These are phyloP conservation scores for Mortierella sp. DNA, from an alignment of 371 early-diverging fungal genomes.

Conservation along the genomic window DNA sequence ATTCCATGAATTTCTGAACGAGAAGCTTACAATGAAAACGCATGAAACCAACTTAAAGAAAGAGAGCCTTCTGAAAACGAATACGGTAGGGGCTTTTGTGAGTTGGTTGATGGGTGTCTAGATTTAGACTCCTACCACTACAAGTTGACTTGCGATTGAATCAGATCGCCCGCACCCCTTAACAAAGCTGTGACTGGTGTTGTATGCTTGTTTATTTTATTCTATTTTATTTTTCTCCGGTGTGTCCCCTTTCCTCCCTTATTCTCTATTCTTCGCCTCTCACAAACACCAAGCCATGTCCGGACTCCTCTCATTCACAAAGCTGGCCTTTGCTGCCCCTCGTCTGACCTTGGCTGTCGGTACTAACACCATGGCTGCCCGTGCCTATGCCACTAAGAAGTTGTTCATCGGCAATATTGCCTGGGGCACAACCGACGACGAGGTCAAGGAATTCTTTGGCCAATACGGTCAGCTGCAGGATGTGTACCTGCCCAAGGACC, in stretches of 20 bases:
- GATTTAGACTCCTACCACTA: no score
- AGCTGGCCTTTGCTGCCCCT: constrained; percentile 49
- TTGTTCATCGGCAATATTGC: constrained; percentile 77
- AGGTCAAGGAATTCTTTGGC: constrained; percentile 61
- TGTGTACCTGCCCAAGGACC: constrained; percentile 58
- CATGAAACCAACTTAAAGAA: no score
- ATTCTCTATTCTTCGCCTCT: constrained; percentile 3
- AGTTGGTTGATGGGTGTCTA: no score
- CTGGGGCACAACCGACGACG: constrained; percentile 68
- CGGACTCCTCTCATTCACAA: constrained; percentile 49
- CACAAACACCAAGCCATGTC: constrained; percentile 28
- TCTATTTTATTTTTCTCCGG: not conserved
- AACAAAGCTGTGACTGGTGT: not conserved
- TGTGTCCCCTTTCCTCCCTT: constrained; percentile 3
- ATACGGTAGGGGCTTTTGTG: no score
- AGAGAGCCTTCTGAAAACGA: no score
- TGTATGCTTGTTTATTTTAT: constrained; percentile 1
- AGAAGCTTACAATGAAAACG: no score
- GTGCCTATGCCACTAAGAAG: constrained; percentile 62
- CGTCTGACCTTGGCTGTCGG: constrained; percentile 27
- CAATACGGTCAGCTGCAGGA: constrained; percentile 53
- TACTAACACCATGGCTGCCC: constrained; percentile 45
- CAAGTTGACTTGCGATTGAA: no score
- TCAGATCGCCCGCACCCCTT: no score
- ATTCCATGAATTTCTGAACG: no score